phyloP scores from a whole-genome alignment of 2,329 filamentous ascomycete genomes.

The Hypoxylon sp. region DNA sequence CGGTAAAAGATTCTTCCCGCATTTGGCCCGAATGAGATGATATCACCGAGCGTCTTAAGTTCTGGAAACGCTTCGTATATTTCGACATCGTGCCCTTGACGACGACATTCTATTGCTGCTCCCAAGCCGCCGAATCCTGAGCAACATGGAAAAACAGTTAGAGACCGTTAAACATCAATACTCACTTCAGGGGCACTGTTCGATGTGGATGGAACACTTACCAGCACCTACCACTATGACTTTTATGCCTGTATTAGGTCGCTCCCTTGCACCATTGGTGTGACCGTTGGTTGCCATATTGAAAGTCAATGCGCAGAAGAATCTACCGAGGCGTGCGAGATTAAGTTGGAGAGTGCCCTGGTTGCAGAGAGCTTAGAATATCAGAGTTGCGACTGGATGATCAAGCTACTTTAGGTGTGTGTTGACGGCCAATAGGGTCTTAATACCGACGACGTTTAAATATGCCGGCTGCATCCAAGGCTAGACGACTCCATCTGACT shows the following conservation, averaged over 20 bases:
- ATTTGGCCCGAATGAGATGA: constrained; percentile 74
- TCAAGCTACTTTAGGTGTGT: constrained; percentile 33
- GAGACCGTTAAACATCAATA: constrained; percentile 2
- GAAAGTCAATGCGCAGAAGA: constrained; percentile 20
- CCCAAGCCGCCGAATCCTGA: constrained; percentile 73
- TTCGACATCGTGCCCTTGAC: constrained; percentile 71
- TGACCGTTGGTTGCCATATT: constrained; percentile 46
- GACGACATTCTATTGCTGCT: constrained; percentile 73
- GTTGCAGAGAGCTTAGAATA: constrained; percentile 26
- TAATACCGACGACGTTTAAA: constrained; percentile 35
- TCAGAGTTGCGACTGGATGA: constrained; percentile 26
- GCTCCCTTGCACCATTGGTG: constrained; percentile 33
- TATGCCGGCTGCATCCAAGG: constrained; percentile 41
- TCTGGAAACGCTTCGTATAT: constrained; percentile 72
- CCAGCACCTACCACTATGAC: constrained; percentile 66
- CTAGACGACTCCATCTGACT: constrained; percentile 29
- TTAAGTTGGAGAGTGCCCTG: constrained; percentile 28
- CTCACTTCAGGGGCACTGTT: neutral
- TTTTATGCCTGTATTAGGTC: constrained; percentile 64
- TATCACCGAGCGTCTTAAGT: constrained; percentile 72
- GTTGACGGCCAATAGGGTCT: constrained; percentile 34
- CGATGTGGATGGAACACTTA: constrained; percentile 47
- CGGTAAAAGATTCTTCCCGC: constrained; percentile 72
- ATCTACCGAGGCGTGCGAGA: constrained; percentile 19
- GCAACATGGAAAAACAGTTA: constrained; percentile 8